Evolutionary conservation across 306 rosid species (phyloP).

Genomic region (Neltuma alba): DNA sequence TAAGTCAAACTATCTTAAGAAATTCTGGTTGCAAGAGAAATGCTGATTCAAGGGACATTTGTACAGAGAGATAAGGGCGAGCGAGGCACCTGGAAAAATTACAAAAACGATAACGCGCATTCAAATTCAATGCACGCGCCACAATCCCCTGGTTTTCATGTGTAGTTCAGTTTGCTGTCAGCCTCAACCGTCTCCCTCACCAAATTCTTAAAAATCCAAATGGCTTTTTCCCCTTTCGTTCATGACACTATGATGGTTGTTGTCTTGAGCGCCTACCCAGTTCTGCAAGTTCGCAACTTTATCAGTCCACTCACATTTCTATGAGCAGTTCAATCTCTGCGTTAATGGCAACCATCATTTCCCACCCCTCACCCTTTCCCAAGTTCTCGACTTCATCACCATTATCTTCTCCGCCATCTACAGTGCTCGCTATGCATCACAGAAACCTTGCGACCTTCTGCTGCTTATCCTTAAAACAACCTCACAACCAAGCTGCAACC

Average conservation of each 20-base stretch:
- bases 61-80: too few species aligned
- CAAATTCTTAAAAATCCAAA: not conserved
- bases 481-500: constrained; percentile 31
- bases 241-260: not conserved
- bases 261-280: not conserved
- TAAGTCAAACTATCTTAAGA: not conserved
- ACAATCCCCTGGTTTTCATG: not conserved
- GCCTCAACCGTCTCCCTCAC: not conserved
- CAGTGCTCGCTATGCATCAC: constrained; percentile 28
- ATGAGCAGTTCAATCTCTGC: constrained; percentile 25
- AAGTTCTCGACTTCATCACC: constrained; percentile 26
- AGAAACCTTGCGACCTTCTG: constrained; percentile 38
- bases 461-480: constrained; percentile 43
- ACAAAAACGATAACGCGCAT: not conserved
- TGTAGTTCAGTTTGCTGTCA: not conserved
- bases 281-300: not conserved
- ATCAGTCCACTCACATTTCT: constrained; percentile 8
- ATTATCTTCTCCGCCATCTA: constrained; percentile 13
- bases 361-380: constrained; percentile 23
- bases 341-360: constrained; percentile 47
- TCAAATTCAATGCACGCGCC: not conserved
- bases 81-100: not conserved
- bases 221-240: not conserved
- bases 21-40: not conserved
- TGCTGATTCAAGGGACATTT: not conserved